Conservation (phyloP, 495 filamentous ascomycete genomes). For the Penicillium atrosanguineum region DNA sequence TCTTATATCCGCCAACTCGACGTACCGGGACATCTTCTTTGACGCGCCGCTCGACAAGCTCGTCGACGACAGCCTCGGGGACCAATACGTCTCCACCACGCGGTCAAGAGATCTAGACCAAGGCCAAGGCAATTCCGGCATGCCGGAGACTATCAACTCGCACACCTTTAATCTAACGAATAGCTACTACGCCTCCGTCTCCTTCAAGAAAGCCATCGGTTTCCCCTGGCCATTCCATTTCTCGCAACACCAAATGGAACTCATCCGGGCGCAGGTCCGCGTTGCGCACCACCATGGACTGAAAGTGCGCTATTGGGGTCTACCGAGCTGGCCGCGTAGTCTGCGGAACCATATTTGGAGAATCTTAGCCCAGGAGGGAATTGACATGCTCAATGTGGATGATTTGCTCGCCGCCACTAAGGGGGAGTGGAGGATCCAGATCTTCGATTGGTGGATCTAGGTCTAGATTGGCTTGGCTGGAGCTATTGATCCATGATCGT, state of each 20-base stretch:
- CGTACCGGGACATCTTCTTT: slow-evolving; percentile 60
- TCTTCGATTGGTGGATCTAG: slow-evolving; percentile 42
- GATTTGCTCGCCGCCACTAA: slow-evolving; percentile 58
- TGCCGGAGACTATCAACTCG: slow-evolving; percentile 33
- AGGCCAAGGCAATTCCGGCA: slow-evolving; percentile 30
- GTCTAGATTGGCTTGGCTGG: not conserved
- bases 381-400: slow-evolving; percentile 77
- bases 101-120: slow-evolving; percentile 24
- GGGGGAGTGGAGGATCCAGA: slow-evolving; percentile 40
- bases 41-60: slow-evolving; percentile 55
- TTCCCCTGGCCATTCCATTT: slow-evolving; percentile 41
- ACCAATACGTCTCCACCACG: not conserved
- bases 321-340: slow-evolving; percentile 73
- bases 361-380: slow-evolving; percentile 66
- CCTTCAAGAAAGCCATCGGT: slow-evolving; percentile 40
- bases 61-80: slow-evolving; percentile 13
- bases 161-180: slow-evolving; percentile 48
- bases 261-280: slow-evolving; percentile 63
- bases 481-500: not conserved
- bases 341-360: slow-evolving; percentile 73
- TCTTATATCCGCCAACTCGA: slow-evolving; percentile 43
- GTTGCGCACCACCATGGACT: slow-evolving; percentile 68
- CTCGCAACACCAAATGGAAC: slow-evolving; percentile 52
- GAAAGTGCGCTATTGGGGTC: slow-evolving; percentile 75
- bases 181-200: slow-evolving; percentile 46